Conservation (phyloP, 805 yeast genomes). For the Yarrowia osloensis region DNA sequence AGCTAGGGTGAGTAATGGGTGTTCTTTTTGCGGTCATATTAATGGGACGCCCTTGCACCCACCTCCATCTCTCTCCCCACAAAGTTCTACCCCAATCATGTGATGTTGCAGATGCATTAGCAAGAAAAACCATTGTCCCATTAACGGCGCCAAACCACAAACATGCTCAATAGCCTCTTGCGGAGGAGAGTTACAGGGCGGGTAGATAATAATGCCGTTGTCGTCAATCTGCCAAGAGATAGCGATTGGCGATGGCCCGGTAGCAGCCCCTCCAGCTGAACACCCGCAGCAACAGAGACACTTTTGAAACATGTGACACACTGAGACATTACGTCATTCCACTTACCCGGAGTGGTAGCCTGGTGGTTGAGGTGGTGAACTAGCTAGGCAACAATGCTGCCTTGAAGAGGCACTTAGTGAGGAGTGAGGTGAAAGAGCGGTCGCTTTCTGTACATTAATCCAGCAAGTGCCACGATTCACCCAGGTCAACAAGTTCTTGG, state of each 20-base stretch:
- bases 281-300: neutral
- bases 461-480: too few relatives aligned
- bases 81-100: conserved; percentile 10
- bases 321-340: conserved; percentile 1
- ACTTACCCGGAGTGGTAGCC: neutral
- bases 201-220: neutral
- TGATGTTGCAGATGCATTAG: conserved; percentile 11
- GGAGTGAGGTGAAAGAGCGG: too few relatives aligned
- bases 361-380: too few relatives aligned
- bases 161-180: neutral
- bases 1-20: too few relatives aligned
- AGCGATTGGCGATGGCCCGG: neutral
- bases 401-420: too few relatives aligned
- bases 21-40: too few relatives aligned
- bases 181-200: neutral
- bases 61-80: neutral
- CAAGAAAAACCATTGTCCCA: conserved; percentile 9
- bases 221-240: neutral
- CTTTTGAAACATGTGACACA: neutral
- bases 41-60: neutral
- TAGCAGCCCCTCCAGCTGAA: neutral
- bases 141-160: neutral
- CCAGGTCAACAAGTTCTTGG: too few relatives aligned
- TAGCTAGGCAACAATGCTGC: too few relatives aligned
- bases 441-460: too few relatives aligned